Evolutionary conservation across 2,329 filamentous ascomycete species (phyloP), one percentile per base, ranked within the genome.

Genomic region (Dactylonectria macrodidyma): DNA sequence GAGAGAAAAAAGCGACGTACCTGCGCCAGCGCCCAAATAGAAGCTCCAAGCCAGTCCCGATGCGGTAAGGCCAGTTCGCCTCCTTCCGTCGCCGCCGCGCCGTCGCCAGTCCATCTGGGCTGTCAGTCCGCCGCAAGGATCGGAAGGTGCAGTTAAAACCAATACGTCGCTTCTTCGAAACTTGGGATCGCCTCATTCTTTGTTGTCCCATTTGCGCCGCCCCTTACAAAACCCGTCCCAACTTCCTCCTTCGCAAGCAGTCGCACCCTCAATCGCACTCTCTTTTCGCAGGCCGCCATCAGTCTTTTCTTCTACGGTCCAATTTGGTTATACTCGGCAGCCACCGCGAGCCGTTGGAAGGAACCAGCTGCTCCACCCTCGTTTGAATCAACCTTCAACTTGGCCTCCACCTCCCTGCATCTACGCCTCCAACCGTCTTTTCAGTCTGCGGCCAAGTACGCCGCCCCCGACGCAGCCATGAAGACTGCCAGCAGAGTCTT

Each of bases 401-500:
- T 14, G 8, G 12, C 52, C 48, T 56, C 30, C 16, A 10, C 51
- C 41, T 41, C n/a, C 41, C 8, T n/a, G 41, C 41, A 44, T 44
- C 14, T 7, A 44, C 41, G 41, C 41, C 12, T 41, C 36, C 41
- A 44, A 46, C 46, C 46, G 34, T 47, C 36, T 54, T 44, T 65
- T 59, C 36, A 46, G 55, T 46, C 41, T 47, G 59, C 46, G 61
- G 56, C 51, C 36, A 33, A 62, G 19, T 50, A 67, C 55, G 46
- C 57, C 55, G 54, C 44, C 33, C n/a, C 55, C 46, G 33, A 44
- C 51, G 51, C 57, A 66, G 74, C 67, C 70, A 89, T 89, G 87
- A 87, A 82, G 78, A 81, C 86, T 73, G 87, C 86, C 46, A 82
- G 84, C 71, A 85, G 84, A 73, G 80, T 88, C 59, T 89, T 90